Percentiles rank a stretch among this genome's conserved stretches.
Evolutionary conservation across 2,329 filamentous ascomycete genomes (phyloP).

Genomic region (Aureobasidium sp.): DNA sequence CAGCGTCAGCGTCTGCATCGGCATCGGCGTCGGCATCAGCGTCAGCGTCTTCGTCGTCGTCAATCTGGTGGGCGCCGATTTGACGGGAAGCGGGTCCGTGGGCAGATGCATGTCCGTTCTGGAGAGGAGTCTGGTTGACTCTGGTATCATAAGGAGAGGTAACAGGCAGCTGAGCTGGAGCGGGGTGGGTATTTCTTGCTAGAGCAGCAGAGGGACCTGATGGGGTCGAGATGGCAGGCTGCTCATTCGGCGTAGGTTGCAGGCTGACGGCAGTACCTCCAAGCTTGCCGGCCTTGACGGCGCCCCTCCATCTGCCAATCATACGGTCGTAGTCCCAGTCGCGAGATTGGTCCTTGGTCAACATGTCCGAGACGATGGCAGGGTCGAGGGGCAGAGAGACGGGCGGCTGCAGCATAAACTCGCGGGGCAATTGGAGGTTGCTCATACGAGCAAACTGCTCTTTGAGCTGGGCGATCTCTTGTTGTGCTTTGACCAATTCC

Average conservation of each 20-base stretch:
- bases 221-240: background rate
- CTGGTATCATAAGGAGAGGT: slow-evolving; percentile 6
- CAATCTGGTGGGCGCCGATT: background rate
- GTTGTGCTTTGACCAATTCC: slow-evolving; percentile 34
- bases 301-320: slow-evolving; percentile 19
- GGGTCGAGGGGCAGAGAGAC: slow-evolving; percentile 13
- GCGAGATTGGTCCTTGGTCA: slow-evolving; percentile 16
- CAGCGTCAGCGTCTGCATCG: slow-evolving; percentile 17
- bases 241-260: background rate
- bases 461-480: slow-evolving; percentile 37
- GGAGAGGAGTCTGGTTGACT: background rate
- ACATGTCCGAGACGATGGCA: slow-evolving; percentile 13
- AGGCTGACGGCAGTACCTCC: background rate
- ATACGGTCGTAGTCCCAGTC: slow-evolving; percentile 19
- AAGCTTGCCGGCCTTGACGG: slow-evolving; percentile 8
- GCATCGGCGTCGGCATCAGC: slow-evolving; percentile 16
- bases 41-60: slow-evolving; percentile 3
- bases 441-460: slow-evolving; percentile 29
- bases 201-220: background rate
- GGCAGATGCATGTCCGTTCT: slow-evolving; percentile 5
- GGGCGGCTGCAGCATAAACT: slow-evolving; percentile 24
- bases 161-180: background rate
- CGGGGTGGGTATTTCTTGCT: background rate
- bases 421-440: slow-evolving; percentile 28
- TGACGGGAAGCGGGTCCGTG: background rate